These are phyloP conservation scores for Scenedesmus sp. DNA, from an alignment of 163 green algal genomes.

Conservation along the genomic window DNA sequence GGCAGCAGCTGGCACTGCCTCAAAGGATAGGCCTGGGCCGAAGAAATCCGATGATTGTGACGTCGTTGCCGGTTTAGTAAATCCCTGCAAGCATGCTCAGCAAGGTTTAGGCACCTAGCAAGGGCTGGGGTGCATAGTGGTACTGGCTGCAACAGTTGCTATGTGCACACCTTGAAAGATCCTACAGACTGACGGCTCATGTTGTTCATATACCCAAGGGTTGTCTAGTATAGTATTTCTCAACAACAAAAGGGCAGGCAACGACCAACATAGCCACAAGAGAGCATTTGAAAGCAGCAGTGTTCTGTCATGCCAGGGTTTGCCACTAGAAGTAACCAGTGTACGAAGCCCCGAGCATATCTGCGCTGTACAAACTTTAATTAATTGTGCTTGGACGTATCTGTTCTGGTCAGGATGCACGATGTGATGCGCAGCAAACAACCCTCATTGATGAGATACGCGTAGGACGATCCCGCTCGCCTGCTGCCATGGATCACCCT, in stretches of 20 bases:
- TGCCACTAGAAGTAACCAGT: not conserved
- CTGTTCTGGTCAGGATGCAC: not conserved
- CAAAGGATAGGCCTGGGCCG: slow-evolving; percentile 11
- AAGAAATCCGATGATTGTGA: not conserved
- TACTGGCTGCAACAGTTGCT: not conserved
- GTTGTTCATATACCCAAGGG: not conserved
- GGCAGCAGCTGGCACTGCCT: not conserved
- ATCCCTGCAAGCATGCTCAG: not conserved
- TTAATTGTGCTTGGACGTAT: not conserved
- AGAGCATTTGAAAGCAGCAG: not conserved
- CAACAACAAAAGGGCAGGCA: no score
- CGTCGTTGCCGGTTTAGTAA: not conserved
- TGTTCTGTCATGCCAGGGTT: not conserved
- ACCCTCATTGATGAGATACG: not conserved
- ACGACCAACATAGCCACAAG: not conserved
- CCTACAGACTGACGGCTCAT: not conserved
- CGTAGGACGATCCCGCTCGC: not conserved
- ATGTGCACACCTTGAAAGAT: not conserved
- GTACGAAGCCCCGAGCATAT: not conserved
- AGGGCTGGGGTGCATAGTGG: no score
- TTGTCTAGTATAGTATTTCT: not conserved
- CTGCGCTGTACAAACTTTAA: not conserved
- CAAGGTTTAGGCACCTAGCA: not conserved
- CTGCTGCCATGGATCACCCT: not conserved
- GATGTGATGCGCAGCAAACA: not conserved